Conservation (phyloP, 805 yeast species). For the Wickerhamiella allomyrinae region DNA sequence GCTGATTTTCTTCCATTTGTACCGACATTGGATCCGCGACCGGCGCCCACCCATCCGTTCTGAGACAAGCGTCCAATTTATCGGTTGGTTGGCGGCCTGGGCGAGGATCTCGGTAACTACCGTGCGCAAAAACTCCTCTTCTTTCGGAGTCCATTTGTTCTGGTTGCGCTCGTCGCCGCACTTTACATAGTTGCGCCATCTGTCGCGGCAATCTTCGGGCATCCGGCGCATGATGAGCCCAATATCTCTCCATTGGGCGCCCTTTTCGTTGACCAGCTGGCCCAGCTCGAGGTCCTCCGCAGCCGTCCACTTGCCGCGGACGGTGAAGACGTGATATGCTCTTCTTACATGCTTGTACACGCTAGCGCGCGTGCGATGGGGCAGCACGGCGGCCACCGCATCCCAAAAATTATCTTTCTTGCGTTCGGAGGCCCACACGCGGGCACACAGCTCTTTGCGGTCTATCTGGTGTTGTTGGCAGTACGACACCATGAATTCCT, state of each 20-base stretch:
- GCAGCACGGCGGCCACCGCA: slow-evolving; percentile 58
- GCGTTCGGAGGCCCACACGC: slow-evolving; percentile 79
- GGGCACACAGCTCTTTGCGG: slow-evolving; percentile 56
- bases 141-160: slow-evolving; percentile 67
- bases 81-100: slow-evolving; percentile 23
- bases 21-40: slow-evolving; percentile 86
- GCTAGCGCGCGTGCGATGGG: slow-evolving; percentile 75
- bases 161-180: slow-evolving; percentile 67
- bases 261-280: slow-evolving; percentile 46
- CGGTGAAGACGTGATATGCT: slow-evolving; percentile 73
- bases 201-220: slow-evolving; percentile 96
- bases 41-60: slow-evolving; percentile 82
- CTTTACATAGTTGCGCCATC: slow-evolving; percentile 91
- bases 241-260: slow-evolving; percentile 79
- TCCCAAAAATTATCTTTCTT: slow-evolving; percentile 89
- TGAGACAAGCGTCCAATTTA: slow-evolving; percentile 86
- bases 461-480: slow-evolving; percentile 47
- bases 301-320: slow-evolving; percentile 79
- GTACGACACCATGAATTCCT: slow-evolving; percentile 56
- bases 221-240: slow-evolving; percentile 72
- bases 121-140: slow-evolving; percentile 47
- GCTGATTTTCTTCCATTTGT: slow-evolving; percentile 79
- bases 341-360: slow-evolving; percentile 87
- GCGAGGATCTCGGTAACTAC: slow-evolving; percentile 37
- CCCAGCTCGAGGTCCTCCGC: slow-evolving; percentile 64